Evolutionary conservation across 805 yeast species (phyloP).

Genomic region (Pachysolen tannophilus): DNA sequence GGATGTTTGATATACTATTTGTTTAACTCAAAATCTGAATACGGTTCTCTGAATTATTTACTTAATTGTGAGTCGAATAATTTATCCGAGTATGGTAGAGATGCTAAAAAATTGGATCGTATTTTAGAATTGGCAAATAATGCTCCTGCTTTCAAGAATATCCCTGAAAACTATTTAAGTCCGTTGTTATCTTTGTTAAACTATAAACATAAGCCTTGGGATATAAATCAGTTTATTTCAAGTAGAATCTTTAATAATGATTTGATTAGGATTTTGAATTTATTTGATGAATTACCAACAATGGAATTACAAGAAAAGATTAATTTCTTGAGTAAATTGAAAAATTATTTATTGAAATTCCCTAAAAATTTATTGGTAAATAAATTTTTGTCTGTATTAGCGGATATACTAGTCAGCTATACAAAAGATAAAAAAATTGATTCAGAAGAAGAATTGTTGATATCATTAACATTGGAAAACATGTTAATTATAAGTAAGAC

Average conservation of each 20-base stretch:
- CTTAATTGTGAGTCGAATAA: constrained; percentile 35
- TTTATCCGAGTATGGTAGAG: constrained; percentile 53
- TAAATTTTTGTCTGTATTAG: constrained; percentile 67
- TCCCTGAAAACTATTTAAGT: constrained; percentile 49
- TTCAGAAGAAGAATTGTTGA: constrained; percentile 27
- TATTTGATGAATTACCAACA: constrained; percentile 77
- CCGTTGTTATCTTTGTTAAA: constrained; percentile 44
- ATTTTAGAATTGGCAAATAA: constrained; percentile 29
- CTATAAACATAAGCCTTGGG: constrained; percentile 50
- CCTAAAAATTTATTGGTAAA: constrained; percentile 51
- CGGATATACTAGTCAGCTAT: constrained; percentile 38
- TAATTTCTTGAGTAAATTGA: constrained; percentile 59
- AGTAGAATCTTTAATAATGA: constrained; percentile 78
- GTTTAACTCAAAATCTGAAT: constrained; percentile 33
- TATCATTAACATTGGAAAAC: constrained; percentile 42
- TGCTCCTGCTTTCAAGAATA: constrained; percentile 42
- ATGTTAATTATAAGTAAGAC: constrained; percentile 55
- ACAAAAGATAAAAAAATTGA: constrained; percentile 20
- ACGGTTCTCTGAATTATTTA: constrained; percentile 35
- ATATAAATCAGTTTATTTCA: constrained; percentile 61
- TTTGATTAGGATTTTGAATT: constrained; percentile 69
- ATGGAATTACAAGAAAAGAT: constrained; percentile 59
- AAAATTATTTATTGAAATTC: constrained; percentile 44
- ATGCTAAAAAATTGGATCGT: constrained; percentile 28
- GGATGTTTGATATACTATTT: constrained; percentile 71